phyloP scores from a whole-genome alignment of 164 flowering plant genomes.

The Nelumbo lutea region DNA sequence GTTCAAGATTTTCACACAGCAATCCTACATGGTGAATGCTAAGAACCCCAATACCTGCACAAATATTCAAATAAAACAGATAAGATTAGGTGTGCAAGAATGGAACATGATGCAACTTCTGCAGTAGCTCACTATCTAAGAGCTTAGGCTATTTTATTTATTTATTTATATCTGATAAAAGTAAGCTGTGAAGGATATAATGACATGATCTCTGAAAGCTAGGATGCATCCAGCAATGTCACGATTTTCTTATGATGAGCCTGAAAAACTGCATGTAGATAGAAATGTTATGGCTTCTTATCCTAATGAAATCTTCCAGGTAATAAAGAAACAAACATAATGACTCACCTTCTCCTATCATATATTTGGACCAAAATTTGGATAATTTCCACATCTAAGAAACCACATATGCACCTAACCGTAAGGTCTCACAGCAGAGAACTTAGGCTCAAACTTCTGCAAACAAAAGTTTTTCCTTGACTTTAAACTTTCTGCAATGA shows the following conservation, averaged over 20 bases:
- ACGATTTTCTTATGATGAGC: not conserved
- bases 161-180: not conserved
- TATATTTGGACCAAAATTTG: not conserved
- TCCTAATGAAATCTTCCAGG: not conserved
- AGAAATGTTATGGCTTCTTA: not conserved
- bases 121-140: not conserved
- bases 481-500: not conserved
- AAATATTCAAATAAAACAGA: not conserved
- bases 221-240: not conserved
- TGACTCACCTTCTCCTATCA: not conserved
- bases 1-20: conserved; percentile 81
- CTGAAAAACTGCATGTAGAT: not conserved
- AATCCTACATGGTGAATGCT: conserved; percentile 91
- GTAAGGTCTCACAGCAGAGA: not conserved
- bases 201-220: not conserved
- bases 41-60: conserved; percentile 76
- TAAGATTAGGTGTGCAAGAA: not conserved
- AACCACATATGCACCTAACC: no score
- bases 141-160: no score
- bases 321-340: not conserved
- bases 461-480: not conserved
- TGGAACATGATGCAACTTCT: not conserved
- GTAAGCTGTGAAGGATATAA: not conserved
- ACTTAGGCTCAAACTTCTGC: not conserved
- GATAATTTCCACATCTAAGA: not conserved